Conservation (phyloP, 1,284 basidiomycete genomes). For the Cryptococcus hybrid region DNA sequence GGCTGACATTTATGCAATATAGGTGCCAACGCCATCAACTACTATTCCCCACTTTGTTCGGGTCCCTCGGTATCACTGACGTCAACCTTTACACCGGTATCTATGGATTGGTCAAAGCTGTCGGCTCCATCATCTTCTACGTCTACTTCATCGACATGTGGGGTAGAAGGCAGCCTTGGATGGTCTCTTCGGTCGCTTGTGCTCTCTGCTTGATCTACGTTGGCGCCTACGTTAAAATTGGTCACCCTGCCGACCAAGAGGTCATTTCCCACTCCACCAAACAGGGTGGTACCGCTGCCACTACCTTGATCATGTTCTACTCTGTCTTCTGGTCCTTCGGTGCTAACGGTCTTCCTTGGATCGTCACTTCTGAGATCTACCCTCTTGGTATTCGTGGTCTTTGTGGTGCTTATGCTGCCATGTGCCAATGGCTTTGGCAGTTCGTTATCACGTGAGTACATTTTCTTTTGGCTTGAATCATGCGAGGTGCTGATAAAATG, state of each 20-base stretch:
- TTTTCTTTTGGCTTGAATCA: not conserved
- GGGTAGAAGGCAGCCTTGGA: slow-evolving; percentile 35
- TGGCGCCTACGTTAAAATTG: slow-evolving; percentile 29
- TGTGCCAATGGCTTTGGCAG: slow-evolving; percentile 24
- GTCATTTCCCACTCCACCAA: slow-evolving; percentile 15
- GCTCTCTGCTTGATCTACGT: slow-evolving; percentile 28
- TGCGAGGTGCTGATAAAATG: not conserved
- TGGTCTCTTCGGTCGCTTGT: slow-evolving; percentile 20
- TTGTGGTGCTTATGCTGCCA: slow-evolving; percentile 19
- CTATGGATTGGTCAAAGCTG: slow-evolving; percentile 49
- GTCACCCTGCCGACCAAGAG: slow-evolving; percentile 10
- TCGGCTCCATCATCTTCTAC: slow-evolving; percentile 24
- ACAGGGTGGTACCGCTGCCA: slow-evolving; percentile 22
- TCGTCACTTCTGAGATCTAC: slow-evolving; percentile 21
- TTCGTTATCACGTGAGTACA: slow-evolving; percentile 6
- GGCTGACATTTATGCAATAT: slow-evolving; percentile 15
- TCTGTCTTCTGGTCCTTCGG: slow-evolving; percentile 19
- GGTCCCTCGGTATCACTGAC: slow-evolving; percentile 42
- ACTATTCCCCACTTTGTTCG: slow-evolving; percentile 41
- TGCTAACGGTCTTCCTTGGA: slow-evolving; percentile 22
- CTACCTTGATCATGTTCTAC: slow-evolving; percentile 35
- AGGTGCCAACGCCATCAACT: slow-evolving; percentile 25
- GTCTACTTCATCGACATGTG: slow-evolving; percentile 38
- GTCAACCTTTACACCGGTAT: slow-evolving; percentile 47
- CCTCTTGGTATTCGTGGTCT: slow-evolving; percentile 16